These are phyloP conservation scores for Millerozyma miso DNA, from an alignment of 805 yeast species.

Conservation along the genomic window DNA sequence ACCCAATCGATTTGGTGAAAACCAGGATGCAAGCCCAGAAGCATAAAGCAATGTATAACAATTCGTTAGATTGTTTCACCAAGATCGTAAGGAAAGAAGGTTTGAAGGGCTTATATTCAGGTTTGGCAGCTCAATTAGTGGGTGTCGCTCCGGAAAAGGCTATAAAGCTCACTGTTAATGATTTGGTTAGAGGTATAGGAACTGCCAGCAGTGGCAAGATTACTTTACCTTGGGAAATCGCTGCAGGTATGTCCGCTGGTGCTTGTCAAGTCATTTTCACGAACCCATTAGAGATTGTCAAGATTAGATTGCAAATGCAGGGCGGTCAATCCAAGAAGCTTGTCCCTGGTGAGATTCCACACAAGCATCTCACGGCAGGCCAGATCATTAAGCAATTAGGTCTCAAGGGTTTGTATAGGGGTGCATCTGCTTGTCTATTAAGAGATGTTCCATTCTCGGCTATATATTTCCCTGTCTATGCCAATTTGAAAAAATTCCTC, in stretches of 20 bases:
- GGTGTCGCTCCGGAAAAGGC: conserved; percentile 99
- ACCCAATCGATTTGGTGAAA: conserved; percentile 93
- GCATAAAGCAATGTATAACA: conserved; percentile 62
- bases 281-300: conserved; percentile 93
- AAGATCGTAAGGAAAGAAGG: conserved; percentile 80
- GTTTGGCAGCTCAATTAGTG: conserved; percentile 87
- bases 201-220: conserved; percentile 41
- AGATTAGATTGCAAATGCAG: conserved; percentile 90
- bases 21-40: conserved; percentile 97
- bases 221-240: conserved; percentile 60
- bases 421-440: conserved; percentile 84
- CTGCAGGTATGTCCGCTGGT: conserved; percentile 94
- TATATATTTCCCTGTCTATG: conserved; percentile 94
- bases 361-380: conserved; percentile 51
- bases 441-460: conserved; percentile 97
- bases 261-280: conserved; percentile 95
- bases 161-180: conserved; percentile 91
- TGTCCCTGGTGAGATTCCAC: conserved; percentile 37
- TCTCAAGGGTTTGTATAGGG: conserved; percentile 80
- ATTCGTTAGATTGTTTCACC: conserved; percentile 80
- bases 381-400: conserved; percentile 78
- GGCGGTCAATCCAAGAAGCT: conserved; percentile 50
- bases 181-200: conserved; percentile 71
- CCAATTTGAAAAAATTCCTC: conserved; percentile 78
- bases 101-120: conserved; percentile 80